Conservation (phyloP, 495 filamentous ascomycete species). For the Daldinia concentrica region DNA sequence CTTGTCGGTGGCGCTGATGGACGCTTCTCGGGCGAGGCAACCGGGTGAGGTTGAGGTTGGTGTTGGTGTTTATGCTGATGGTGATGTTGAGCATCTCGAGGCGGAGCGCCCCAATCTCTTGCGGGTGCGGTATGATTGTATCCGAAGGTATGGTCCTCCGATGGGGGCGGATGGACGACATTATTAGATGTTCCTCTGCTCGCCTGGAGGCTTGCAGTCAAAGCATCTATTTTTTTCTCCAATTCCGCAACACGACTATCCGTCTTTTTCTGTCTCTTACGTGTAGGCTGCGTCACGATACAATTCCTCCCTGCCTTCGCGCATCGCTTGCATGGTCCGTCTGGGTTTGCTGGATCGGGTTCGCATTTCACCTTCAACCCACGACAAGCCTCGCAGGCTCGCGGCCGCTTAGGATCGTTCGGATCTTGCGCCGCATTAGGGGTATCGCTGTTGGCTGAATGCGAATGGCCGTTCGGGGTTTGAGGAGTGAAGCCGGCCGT, state of each 20-base stretch:
- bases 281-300: slow-evolving; percentile 80
- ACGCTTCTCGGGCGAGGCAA: slow-evolving; percentile 36
- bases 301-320: slow-evolving; percentile 83
- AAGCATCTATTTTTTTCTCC: slow-evolving; percentile 91
- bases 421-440: slow-evolving; percentile 47
- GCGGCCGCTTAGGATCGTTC: slow-evolving; percentile 74
- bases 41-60: slow-evolving; percentile 18
- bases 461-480: slow-evolving; percentile 25
- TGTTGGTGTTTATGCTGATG: slow-evolving; percentile 3
- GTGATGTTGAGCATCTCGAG: slow-evolving; percentile 33
- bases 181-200: slow-evolving; percentile 50
- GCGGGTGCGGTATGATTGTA: slow-evolving; percentile 18
- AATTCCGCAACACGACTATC: slow-evolving; percentile 91
- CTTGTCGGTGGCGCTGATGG: slow-evolving; percentile 46
- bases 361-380: slow-evolving; percentile 92
- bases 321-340: slow-evolving; percentile 83
- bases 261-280: slow-evolving; percentile 93
- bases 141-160: slow-evolving; percentile 46
- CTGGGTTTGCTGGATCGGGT: slow-evolving; percentile 68
- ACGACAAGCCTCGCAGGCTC: slow-evolving; percentile 94
- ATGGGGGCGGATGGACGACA: slow-evolving; percentile 25
- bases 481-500: slow-evolving; percentile 31
- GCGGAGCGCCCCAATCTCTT: slow-evolving; percentile 43
- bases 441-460: slow-evolving; percentile 18
- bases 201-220: slow-evolving; percentile 80